phyloP scores from a whole-genome alignment of 73 alveolate genomes.

The Halteria grandinella region DNA sequence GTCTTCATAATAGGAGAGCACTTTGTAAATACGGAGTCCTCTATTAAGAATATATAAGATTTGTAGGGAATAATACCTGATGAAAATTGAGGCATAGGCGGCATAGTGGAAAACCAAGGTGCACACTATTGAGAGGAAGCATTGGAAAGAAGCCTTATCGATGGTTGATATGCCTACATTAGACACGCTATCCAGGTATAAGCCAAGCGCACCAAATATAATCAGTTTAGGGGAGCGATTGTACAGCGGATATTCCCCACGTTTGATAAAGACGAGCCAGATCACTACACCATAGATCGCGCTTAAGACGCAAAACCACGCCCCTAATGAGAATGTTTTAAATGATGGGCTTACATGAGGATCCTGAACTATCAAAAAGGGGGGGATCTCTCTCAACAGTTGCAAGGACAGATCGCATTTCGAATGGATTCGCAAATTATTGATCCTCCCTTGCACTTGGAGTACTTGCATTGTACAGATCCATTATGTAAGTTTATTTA shows the following conservation, averaged over 20 bases:
- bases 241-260: conserved; percentile 17
- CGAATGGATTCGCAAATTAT: too few species aligned
- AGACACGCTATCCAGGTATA: conserved; percentile 12
- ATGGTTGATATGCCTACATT: conserved; percentile 2
- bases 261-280: conserved; percentile 4
- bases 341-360: too few species aligned
- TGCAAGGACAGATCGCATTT: too few species aligned
- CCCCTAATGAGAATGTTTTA: too few species aligned
- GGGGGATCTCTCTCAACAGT: too few species aligned
- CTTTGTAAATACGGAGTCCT: conserved; percentile 21
- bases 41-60: not conserved
- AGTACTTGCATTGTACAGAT: too few species aligned
- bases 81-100: conserved; percentile 11
- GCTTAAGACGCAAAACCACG: too few species aligned
- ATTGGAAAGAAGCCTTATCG: not conserved
- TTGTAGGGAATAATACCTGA: not conserved
- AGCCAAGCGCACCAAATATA: conserved; percentile 21
- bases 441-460: too few species aligned
- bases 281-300: too few species aligned
- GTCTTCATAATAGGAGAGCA: conserved; percentile 16
- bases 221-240: conserved; percentile 30
- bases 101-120: conserved; percentile 15
- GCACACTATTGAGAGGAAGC: conserved; percentile 16
- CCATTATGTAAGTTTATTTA: too few species aligned
- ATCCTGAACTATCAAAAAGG: too few species aligned